Conservation (phyloP, 192 early-diverging fungal species). For the Coemansia sp. region DNA sequence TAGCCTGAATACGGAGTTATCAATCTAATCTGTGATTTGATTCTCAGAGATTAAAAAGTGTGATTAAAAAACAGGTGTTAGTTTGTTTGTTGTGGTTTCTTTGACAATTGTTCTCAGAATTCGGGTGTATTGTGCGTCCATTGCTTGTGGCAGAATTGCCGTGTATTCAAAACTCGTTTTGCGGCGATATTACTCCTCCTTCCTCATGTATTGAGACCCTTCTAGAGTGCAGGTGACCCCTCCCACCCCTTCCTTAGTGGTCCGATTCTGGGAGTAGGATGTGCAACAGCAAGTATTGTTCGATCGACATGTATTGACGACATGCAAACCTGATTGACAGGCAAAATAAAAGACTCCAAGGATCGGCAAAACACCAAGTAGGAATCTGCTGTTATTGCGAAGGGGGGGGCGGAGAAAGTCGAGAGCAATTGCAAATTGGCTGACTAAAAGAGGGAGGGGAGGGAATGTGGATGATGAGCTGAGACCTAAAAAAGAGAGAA, state of each 20-base stretch:
- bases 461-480: neutral
- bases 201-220: too few relatives aligned
- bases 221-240: too few relatives aligned
- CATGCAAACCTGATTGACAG: neutral
- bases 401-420: neutral
- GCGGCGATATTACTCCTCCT: too few relatives aligned
- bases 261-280: neutral
- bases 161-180: too few relatives aligned
- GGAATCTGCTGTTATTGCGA: neutral
- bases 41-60: neutral
- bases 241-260: too few relatives aligned
- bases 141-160: too few relatives aligned
- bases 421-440: too few relatives aligned
- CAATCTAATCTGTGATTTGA: constrained; percentile 1
- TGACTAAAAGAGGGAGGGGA: neutral
- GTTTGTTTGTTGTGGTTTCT: neutral
- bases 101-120: neutral
- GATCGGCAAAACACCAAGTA: neutral
- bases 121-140: neutral
- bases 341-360: neutral
- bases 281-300: neutral
- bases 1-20: neutral
- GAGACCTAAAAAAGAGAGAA: neutral
- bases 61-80: neutral
- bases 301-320: neutral